Evolutionary conservation across 2,329 filamentous ascomycete species (phyloP).

Genomic region (Aquanectria penicillioides): DNA sequence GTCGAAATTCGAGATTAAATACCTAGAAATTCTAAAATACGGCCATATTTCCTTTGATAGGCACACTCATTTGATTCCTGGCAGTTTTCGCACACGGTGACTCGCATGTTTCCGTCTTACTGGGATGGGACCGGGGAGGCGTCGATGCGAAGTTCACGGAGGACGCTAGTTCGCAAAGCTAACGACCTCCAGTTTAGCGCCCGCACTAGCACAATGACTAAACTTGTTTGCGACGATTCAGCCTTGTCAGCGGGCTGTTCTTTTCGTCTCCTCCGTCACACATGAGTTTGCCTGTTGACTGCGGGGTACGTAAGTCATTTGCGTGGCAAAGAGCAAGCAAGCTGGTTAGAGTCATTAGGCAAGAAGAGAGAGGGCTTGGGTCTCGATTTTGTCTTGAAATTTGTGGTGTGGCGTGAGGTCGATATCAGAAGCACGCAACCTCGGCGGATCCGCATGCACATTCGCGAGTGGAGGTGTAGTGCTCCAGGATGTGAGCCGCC

Average conservation of each 20-base stretch:
- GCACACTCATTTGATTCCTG: slow-evolving; percentile 3
- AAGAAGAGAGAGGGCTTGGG: no score
- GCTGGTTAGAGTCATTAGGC: no score
- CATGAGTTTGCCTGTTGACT: not conserved
- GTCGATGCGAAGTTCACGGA: not conserved
- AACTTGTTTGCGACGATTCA: not conserved
- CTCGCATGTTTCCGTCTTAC: not conserved
- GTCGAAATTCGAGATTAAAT: not conserved
- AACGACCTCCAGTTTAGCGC: slow-evolving; percentile 7
- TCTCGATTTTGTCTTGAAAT: no score
- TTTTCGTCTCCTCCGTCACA: not conserved
- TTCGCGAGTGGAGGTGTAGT: slow-evolving; percentile 16
- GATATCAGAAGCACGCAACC: no score
- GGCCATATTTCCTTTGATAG: not conserved
- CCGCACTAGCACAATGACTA: not conserved
- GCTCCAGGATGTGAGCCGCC: slow-evolving; percentile 22
- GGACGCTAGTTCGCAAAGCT: slow-evolving; percentile 24
- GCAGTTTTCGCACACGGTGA: not conserved
- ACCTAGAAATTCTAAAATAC: not conserved
- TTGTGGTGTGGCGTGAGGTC: no score
- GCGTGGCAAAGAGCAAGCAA: not conserved
- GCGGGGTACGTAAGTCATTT: not conserved
- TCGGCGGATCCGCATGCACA: slow-evolving; percentile 10
- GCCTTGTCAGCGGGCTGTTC: not conserved
- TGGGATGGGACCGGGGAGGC: not conserved